These are phyloP conservation scores for Sporisorium reilianum DNA, from an alignment of 1,284 basidiomycete genomes.

Conservation along the genomic window DNA sequence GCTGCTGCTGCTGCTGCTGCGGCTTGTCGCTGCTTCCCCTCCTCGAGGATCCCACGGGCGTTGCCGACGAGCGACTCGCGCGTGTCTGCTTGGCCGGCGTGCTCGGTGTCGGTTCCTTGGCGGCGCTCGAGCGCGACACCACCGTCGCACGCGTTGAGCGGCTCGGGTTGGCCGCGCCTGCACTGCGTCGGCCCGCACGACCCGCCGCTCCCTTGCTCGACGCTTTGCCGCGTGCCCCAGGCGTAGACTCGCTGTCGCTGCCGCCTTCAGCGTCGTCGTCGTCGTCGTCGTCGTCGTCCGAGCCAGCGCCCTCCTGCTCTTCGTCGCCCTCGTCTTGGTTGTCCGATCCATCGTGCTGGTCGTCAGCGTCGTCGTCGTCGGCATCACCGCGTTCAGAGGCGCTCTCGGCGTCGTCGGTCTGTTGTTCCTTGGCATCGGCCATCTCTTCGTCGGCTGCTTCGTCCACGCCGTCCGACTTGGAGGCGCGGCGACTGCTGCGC, in stretches of 20 bases:
- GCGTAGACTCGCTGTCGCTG: slow-evolving; percentile 20
- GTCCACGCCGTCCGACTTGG: slow-evolving; percentile 33
- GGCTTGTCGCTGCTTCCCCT: slow-evolving; percentile 40
- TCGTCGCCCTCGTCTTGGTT: slow-evolving; percentile 15
- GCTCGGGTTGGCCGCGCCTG: slow-evolving; percentile 6
- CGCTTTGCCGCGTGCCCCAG: slow-evolving; percentile 9
- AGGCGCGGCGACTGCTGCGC: slow-evolving; percentile 40
- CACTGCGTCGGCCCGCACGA: slow-evolving; percentile 14
- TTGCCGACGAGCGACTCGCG: slow-evolving; percentile 27
- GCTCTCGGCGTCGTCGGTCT: slow-evolving; percentile 37
- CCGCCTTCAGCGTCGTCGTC: slow-evolving; percentile 28
- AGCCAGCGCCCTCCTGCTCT: slow-evolving; percentile 28
- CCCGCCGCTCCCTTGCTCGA: slow-evolving; percentile 17
- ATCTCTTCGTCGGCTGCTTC: slow-evolving; percentile 42
- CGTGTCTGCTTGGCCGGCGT: slow-evolving; percentile 43
- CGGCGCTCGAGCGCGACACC: slow-evolving; percentile 42
- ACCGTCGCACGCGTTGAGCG: slow-evolving; percentile 40
- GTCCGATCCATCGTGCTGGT: slow-evolving; percentile 16
- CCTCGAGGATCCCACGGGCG: slow-evolving; percentile 21
- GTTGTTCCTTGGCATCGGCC: slow-evolving; percentile 42
- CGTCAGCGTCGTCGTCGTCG: slow-evolving; percentile 31
- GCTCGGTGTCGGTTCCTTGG: slow-evolving; percentile 24
- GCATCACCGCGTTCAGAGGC: slow-evolving; percentile 16
- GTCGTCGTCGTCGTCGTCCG: slow-evolving; percentile 26
- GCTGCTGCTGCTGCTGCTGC: no score